Percentiles rank a stretch among this genome's conserved stretches.
phyloP scores from a whole-genome alignment of 495 filamentous ascomycete genomes.

The Trichocladium uniseriatum region DNA sequence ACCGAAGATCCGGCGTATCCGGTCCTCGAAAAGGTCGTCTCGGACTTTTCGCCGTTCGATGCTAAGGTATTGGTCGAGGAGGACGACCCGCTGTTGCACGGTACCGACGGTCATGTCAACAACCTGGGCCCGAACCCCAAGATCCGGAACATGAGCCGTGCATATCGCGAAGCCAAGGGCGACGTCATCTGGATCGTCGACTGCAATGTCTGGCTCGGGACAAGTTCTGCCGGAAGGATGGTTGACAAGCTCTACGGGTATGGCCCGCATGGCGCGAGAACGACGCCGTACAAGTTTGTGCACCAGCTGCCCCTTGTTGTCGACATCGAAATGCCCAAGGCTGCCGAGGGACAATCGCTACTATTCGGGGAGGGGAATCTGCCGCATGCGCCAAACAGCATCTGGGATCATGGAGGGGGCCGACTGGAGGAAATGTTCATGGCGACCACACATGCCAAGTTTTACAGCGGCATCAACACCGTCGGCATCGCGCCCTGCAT shows the following conservation, averaged over 20 bases:
- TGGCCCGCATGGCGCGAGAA: conserved; percentile 26
- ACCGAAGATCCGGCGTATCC: conserved; percentile 72
- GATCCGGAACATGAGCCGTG: conserved; percentile 92
- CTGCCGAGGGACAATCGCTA: conserved; percentile 14
- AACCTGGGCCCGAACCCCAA: conserved; percentile 92
- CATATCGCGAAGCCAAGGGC: conserved; percentile 85
- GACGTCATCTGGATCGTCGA: conserved; percentile 94
- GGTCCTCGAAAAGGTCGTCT: conserved; percentile 57
- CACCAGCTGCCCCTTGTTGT: conserved; percentile 87
- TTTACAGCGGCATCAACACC: conserved; percentile 96
- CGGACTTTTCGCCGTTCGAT: conserved; percentile 65
- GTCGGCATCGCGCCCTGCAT: conserved; percentile 86
- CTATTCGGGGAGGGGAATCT: not conserved
- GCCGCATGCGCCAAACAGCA: conserved; percentile 1
- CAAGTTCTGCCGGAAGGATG: conserved; percentile 71
- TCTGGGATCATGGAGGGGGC: conserved; percentile 57
- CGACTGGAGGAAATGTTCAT: conserved; percentile 90
- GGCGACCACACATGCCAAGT: conserved; percentile 89
- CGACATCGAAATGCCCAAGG: conserved; percentile 47
- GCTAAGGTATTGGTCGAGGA: conserved; percentile 72
- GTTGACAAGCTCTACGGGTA: conserved; percentile 76
- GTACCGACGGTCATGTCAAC: conserved; percentile 39
- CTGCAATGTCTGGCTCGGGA: conserved; percentile 90
- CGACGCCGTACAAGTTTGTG: conserved; percentile 78
- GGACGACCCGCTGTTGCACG: conserved; percentile 68